Base-by-base conservation (phyloP, 352 stramenopile species). In the Globisporangium spiculum region DNA sequence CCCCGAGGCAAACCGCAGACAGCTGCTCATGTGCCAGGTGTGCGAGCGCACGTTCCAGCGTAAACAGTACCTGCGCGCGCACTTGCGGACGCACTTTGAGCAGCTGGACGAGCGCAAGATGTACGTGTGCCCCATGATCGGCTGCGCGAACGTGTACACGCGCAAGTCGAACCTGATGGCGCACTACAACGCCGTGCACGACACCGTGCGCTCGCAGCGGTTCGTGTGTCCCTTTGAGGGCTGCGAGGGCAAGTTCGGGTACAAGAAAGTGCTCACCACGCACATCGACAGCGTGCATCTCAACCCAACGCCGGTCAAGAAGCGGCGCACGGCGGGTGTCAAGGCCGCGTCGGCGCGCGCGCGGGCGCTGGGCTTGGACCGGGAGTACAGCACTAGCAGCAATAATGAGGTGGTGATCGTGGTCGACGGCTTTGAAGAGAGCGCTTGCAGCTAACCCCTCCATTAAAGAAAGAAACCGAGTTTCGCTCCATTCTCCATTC, bases 111-210 rank as follows among this genome's bases (percentile, higher is more conserved):
- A 85, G 50, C 80, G 84, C 67, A 92, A 91, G 67, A 64, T 81
- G 56, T 84, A 79, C 58, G 63, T 65, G 59, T 95, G 87, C 67
- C 83, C 85, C 5, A 79, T 92, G 69, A 59, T 65, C 2, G 75
- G 71, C 6, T 95, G 87, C 48, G 67, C 70, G 59, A 92, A 90
- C 61, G 50, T 70, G 18, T 95, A 93, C 74, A 92, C 85, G 22
- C 80, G 79, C 24, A 73, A 83, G 32, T 88, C 84, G 10, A 95
- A 95, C 46, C 54, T 93, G 27, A 92, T 91, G 77, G 68, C 81
- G 30, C 87, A 93, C 64, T 89, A 88, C 59, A 91, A 92, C 66
- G 82, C 83, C 8, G 76, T 83, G 32, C 85, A 93, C 53, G 83
- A 91, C 41, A 65, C 75, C 4, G 68, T 73, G 70, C 88, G 86